Conservation (phyloP, 2,329 filamentous ascomycete genomes). For the Xylaria sp. region DNA sequence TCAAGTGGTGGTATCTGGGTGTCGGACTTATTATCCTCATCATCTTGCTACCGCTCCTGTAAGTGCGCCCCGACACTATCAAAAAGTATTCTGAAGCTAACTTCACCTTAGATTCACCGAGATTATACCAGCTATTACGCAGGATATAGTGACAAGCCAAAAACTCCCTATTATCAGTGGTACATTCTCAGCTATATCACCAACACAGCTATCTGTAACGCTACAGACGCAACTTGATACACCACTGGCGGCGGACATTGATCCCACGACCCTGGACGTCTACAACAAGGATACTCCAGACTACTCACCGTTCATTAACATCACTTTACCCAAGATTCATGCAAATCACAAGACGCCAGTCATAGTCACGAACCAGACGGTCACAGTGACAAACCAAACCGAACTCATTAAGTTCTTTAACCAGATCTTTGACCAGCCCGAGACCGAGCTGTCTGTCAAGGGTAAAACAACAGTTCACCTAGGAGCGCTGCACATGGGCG, state of each 20-base stretch:
- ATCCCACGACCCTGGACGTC: conserved; percentile 54
- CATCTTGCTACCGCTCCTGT: conserved; percentile 60
- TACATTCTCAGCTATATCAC: conserved; percentile 50
- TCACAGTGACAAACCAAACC: conserved; percentile 52
- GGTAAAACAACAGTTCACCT: conserved; percentile 54
- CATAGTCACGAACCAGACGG: conserved; percentile 50
- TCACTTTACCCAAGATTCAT: conserved; percentile 50
- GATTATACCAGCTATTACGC: conserved; percentile 59
- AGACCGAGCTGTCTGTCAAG: conserved; percentile 53
- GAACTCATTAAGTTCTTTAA: conserved; percentile 56
- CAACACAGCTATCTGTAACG: conserved; percentile 51
- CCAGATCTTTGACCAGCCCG: conserved; percentile 53
- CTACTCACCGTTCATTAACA: conserved; percentile 48
- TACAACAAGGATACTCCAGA: conserved; percentile 54
- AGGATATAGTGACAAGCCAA: conserved; percentile 57
- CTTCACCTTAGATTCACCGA: conserved; percentile 55
- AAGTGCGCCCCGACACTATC: conserved; percentile 43
- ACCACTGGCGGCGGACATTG: conserved; percentile 52
- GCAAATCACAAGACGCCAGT: conserved; percentile 54
- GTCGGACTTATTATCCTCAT: conserved; percentile 53
- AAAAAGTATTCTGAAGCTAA: conserved; percentile 22
- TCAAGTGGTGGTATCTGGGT: conserved; percentile 59
- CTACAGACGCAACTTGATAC: conserved; percentile 53
- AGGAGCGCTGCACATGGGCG: conserved; percentile 53
- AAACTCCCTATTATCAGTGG: conserved; percentile 54